Base-by-base conservation (phyloP, 768 basidiomycete species). In the Boletus reticulatus region DNA sequence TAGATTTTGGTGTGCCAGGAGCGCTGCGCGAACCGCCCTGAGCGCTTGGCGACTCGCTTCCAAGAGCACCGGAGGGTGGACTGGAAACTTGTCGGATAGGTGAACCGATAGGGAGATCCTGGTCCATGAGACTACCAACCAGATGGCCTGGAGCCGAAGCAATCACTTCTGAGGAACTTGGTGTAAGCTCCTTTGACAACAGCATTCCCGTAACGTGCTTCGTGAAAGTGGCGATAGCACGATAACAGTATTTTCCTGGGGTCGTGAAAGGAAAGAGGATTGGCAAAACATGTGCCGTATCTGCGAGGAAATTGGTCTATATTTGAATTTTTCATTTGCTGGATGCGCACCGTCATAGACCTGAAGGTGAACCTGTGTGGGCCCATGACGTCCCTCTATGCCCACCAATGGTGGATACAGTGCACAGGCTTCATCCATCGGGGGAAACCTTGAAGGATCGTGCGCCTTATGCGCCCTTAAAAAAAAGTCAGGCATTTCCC, bases 401-500 rank as follows among this genome's bases (percentile, higher is more conserved):
- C 76, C 80, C 9, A 75, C 65, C 22, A 89, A 67, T 7, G 74
- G 61, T 19, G 88, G 84, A 61, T 89, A 90, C 43, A 90, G 58
- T 24, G 64, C 67, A 37, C 76, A 77, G 1, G 72, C 70, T 6
- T 74, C 71, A 4, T 83, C 74, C 44, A 67, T 76, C 13, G 83
- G 52, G 0, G 81, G 77, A 67, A 82, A 96, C 57, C 75, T 78
- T 4, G 83, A 80, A 0, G 97, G 97, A 67, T 91, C 73, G 4
- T 92, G 92, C 31, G 96, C 97, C 67, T 89, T 93, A 67, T 98
- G 96, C 0, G 96, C 94, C 10, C 89, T 91, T 60, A 27, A 41
- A 41, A 41, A 53, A 20, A 29, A 4, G 45, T 31, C n/a, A 10
- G 31, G 32, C 14, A 43, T 31, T 49, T 14, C n/a, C 32, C 22